These are phyloP conservation scores for Clarireedia monteithiana DNA, from an alignment of 2,329 filamentous ascomycete species.

Conservation along the genomic window DNA sequence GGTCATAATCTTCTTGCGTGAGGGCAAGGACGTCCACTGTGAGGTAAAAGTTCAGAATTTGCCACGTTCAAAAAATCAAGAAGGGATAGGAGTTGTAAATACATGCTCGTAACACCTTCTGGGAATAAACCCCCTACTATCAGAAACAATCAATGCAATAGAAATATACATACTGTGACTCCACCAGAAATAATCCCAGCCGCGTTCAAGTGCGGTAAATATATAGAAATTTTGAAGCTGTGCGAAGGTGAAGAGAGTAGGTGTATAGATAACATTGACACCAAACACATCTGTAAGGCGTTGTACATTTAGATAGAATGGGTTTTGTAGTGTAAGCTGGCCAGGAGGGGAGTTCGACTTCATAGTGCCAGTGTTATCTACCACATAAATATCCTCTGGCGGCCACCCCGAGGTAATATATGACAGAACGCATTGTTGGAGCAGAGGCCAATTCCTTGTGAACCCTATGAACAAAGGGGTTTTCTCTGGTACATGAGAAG, in stretches of 20 bases:
- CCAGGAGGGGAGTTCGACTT: conserved; percentile 40
- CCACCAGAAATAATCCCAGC: conserved; percentile 29
- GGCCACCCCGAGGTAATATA: conserved; percentile 55
- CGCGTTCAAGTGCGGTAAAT: conserved; percentile 35
- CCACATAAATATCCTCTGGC: conserved; percentile 45
- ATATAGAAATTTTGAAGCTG: conserved; percentile 50
- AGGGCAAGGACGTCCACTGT: no score
- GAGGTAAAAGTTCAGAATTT: no score
- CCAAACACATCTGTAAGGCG: conserved; percentile 39
- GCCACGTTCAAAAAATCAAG: no score
- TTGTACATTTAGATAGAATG: conserved; percentile 47
- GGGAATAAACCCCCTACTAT: no score
- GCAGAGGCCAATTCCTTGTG: conserved; percentile 46
- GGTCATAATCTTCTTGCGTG: no score
- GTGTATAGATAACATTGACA: conserved; percentile 42
- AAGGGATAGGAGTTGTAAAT: no score
- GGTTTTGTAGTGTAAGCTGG: conserved; percentile 44
- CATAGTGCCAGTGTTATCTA: conserved; percentile 53
- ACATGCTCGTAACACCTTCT: no score
- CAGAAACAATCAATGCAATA: no score
- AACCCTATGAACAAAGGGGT: conserved; percentile 52
- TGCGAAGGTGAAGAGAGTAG: conserved; percentile 45
- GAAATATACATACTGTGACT: no score
- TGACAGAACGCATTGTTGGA: conserved; percentile 46
- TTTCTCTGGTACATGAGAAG: conserved; percentile 31